Base-by-base conservation (phyloP, 768 basidiomycete species). In the Mycena polygramma region DNA sequence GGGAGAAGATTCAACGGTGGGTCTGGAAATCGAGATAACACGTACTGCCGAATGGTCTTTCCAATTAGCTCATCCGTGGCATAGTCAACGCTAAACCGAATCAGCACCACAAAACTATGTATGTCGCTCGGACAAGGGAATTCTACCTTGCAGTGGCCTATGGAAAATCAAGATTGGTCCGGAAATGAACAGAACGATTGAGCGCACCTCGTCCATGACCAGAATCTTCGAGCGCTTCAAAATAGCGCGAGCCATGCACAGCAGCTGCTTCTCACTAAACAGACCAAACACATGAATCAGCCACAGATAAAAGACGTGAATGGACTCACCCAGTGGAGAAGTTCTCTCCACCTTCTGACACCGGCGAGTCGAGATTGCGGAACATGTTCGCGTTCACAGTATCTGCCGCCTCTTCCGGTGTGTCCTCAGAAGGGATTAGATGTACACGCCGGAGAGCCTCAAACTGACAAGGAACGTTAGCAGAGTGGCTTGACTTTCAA, bases 181-280 rank as follows among this genome's bases (percentile, higher is more conserved):
- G 2, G 19, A 22, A 35, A 6, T 17, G 39, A 41, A 26, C 30
- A 20, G 22, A 62, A 9, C 11, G 17, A 41, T n/a, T n/a, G 22
- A 78, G 6, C 85, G 30, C 71, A 90, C 92, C 80, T 95, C 94
- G 74, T 95, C 94, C 94, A 95, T 95, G 71, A 95, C 85, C 45
- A 95, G 79, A 17, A 95, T 83, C 74, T 87, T 93, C 39, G 92
- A 90, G 4, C 91, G 84, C 77, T 92, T 92, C 26, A 96, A 78
- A 69, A 96, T 93, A 2, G 94, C 94, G 63, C 94, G 86, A 5
- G 94, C 94, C 94, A 96, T 94, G 77, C 94, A 94, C 9, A 95
- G 83, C 20, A 94, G 78, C 76, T 94, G 92, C 76, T 92, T 93
- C 80, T 94, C 91, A 11, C 89, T 90, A 30, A 72, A 49, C 53